Percentiles rank a stretch among this genome's conserved stretches.
Evolutionary conservation across 1,284 basidiomycete species (phyloP).

Genomic region (Ustilago nuda): DNA sequence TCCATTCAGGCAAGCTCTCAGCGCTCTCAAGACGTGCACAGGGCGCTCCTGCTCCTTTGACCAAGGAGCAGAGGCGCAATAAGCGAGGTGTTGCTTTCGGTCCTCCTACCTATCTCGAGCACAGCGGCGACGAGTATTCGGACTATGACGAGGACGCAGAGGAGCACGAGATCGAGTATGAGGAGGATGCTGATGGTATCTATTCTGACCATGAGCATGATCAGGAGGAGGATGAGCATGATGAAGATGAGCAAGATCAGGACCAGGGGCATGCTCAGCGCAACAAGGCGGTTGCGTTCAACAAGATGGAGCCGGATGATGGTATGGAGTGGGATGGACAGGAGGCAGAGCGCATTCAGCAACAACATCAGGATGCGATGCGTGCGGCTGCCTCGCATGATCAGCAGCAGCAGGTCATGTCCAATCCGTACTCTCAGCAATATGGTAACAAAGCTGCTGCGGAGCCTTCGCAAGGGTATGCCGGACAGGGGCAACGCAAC

Average conservation of each 20-base stretch:
- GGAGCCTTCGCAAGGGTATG: conserved; percentile 18
- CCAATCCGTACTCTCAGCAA: conserved; percentile 33
- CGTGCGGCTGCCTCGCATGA: conserved; percentile 21
- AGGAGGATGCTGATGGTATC: conserved; percentile 52
- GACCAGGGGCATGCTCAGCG: conserved; percentile 12
- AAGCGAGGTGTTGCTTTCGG: conserved; percentile 66
- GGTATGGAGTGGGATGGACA: conserved; percentile 72
- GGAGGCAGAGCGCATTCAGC: conserved; percentile 69
- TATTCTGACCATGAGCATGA: conserved; percentile 43
- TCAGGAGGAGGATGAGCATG: conserved; percentile 18
- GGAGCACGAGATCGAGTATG: conserved; percentile 56
- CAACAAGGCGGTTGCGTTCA: conserved; percentile 21
- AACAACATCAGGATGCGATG: conserved; percentile 41
- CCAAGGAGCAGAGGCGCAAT: conserved; percentile 48
- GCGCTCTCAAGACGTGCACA: conserved; percentile 63
- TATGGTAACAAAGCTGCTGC: conserved; percentile 9
- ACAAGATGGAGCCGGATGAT: conserved; percentile 72
- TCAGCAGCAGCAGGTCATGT: conserved; percentile 25
- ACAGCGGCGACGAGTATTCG: conserved; percentile 64
- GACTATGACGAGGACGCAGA: conserved; percentile 61
- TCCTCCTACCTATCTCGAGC: conserved; percentile 64
- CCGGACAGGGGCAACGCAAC: conserved; percentile 13
- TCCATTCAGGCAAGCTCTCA: conserved; percentile 66
- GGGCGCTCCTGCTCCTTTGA: conserved; percentile 47
- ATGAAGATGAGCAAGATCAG: conserved; percentile 7